Base-by-base conservation (phyloP, 495 filamentous ascomycete genomes). In the Oidiodendron maius region DNA sequence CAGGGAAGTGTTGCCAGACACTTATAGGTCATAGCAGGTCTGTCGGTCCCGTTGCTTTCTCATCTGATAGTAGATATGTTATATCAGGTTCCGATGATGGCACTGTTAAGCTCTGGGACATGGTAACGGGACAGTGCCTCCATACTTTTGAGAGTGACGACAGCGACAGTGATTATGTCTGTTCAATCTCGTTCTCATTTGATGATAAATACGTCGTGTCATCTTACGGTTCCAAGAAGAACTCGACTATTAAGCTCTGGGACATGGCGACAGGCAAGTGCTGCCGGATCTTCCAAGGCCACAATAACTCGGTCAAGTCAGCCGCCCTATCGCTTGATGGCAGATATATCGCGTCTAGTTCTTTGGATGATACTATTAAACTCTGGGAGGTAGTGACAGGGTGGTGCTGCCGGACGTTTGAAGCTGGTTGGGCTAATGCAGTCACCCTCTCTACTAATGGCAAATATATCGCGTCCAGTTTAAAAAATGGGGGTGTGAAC, bases 401-500 rank as follows among this genome's bases (percentile, higher is more conserved):
- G 8, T 8, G n/a, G 8, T 8, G n/a, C 8, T 8, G 8, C 8
- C 8, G n/a, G 28, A 32, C 8, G 28, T n/a, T 32, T n/a, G 28
- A 32, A 32, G 28, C 8, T n/a, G n/a, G 36, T 17, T 6, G 15
- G 5, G 36, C 18, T 16, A 39, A 6, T 5, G 8, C 36, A 10
- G 36, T 39, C 28, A n/a, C 5, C 16, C 18, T 39, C 16, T 39
- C 36, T 10, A 6, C 8, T 17, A 17, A 39, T 17, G 8, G 9
- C 9, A 39, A 39, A 18, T 32, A 17, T 2, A 26, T 55, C 3
- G 55, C 48, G 8, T 51, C 52, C 6, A 46, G 5, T 12, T 51
- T 50, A 37, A 44, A 22, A 1, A 46, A 56, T 21, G 3, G 22
- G 9, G 60, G 20, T 3, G 41, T 60, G 16, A 40, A 32, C 36